Conservation (phyloP, 768 basidiomycete species). For the Termitomyces sp. region DNA sequence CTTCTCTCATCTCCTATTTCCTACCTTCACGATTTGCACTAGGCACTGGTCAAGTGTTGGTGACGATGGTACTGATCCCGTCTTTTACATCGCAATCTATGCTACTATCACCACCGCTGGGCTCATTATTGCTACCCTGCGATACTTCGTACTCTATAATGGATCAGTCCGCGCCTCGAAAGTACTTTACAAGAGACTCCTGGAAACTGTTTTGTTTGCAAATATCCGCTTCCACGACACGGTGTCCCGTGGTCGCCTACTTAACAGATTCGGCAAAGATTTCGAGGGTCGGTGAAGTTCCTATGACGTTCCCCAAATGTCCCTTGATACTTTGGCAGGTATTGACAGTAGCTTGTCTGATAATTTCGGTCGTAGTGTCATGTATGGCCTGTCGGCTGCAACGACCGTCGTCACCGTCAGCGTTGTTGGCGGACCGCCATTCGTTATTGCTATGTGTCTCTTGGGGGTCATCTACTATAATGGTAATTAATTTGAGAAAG, state of each 20-base stretch:
- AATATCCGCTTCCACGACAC: slow-evolving; percentile 93
- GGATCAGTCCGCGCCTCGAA: slow-evolving; percentile 82
- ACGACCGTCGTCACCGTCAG: slow-evolving; percentile 75
- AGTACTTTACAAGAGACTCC: slow-evolving; percentile 66
- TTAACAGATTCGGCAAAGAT: slow-evolving; percentile 88
- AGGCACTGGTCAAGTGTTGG: slow-evolving; percentile 53
- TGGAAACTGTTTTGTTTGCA: slow-evolving; percentile 81
- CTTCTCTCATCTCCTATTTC: background rate
- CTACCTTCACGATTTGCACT: slow-evolving; percentile 4
- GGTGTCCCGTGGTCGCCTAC: slow-evolving; percentile 72
- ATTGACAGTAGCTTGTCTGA: slow-evolving; percentile 82
- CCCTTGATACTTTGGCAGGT: slow-evolving; percentile 31
- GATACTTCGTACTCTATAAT: slow-evolving; percentile 70
- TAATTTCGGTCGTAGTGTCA: slow-evolving; percentile 76
- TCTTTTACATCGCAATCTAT: slow-evolving; percentile 69
- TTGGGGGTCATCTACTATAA: slow-evolving; percentile 66
- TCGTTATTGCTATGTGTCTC: slow-evolving; percentile 52
- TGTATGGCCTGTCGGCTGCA: slow-evolving; percentile 60
- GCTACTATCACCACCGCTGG: slow-evolving; percentile 42
- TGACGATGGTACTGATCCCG: slow-evolving; percentile 36
- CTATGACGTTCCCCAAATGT: background rate
- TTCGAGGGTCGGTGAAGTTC: slow-evolving; percentile 55
- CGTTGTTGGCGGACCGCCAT: slow-evolving; percentile 72
- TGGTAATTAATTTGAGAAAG: slow-evolving; percentile 32
- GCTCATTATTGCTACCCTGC: slow-evolving; percentile 45